These are phyloP conservation scores for Fusarium zealandicum DNA, from an alignment of 2,329 filamentous ascomycete species.

Conservation along the genomic window DNA sequence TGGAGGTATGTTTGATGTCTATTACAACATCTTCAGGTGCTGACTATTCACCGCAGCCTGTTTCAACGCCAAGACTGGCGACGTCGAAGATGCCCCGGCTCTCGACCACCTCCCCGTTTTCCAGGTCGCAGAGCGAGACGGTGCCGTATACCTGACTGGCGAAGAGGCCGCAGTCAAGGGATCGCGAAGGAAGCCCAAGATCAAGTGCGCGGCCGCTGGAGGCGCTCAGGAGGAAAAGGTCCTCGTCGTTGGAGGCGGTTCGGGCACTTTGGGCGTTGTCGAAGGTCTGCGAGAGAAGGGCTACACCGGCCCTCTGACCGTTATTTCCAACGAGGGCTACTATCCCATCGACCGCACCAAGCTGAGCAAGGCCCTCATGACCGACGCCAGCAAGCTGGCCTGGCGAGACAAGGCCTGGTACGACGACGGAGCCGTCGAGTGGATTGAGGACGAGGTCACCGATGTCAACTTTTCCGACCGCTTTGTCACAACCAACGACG, in stretches of 20 bases:
- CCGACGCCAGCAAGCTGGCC: conserved; percentile 79
- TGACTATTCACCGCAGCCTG: conserved; percentile 67
- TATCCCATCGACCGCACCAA: conserved; percentile 93
- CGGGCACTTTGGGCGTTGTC: conserved; percentile 80
- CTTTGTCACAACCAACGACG: conserved; percentile 76
- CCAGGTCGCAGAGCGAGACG: conserved; percentile 80
- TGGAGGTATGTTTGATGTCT: conserved; percentile 69
- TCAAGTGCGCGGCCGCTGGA: conserved; percentile 69
- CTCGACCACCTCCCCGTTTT: conserved; percentile 87
- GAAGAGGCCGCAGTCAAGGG: conserved; percentile 81
- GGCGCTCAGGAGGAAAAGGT: conserved; percentile 67
- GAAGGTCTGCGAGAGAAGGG: conserved; percentile 85
- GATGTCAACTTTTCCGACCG: conserved; percentile 78
- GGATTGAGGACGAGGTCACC: conserved; percentile 70
- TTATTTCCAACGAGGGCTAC: conserved; percentile 85
- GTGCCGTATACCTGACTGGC: conserved; percentile 82
- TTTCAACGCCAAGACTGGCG: conserved; percentile 87
- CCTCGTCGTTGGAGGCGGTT: conserved; percentile 88
- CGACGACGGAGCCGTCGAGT: conserved; percentile 64
- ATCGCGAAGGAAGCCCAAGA: conserved; percentile 74
- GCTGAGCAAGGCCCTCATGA: conserved; percentile 89
- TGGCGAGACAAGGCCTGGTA: conserved; percentile 83
- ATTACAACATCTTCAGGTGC: neutral
- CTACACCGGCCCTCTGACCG: conserved; percentile 79
- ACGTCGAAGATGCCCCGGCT: conserved; percentile 94